Base-by-base conservation (phyloP, 2,329 filamentous ascomycete species). In the Colletotrichum chlorophyti region DNA sequence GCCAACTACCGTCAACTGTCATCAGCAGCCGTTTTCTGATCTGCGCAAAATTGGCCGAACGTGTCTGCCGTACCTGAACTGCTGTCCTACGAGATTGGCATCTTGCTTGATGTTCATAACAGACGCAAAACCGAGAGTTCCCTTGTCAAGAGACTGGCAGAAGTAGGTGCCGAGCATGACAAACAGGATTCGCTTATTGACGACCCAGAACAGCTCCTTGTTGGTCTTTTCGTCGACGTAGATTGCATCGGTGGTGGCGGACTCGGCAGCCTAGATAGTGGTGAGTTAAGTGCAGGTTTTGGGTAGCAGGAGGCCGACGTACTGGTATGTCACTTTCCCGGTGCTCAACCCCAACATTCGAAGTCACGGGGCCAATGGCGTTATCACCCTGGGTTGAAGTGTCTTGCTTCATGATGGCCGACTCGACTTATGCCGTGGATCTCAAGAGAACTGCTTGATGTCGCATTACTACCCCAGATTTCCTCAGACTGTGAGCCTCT, bases 101-200 rank as follows among this genome's bases (percentile, higher is more conserved):
- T 86, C 83, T 23, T 73, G 63, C 32, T 77, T 72, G 4, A 86
- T 68, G 24, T 81, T 81, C 62, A 83, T 85, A 5, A 83, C 78
- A 11, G 83, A 81, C 27, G 79, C 81, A 54, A 83, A 85, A 0
- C 37, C 45, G 2, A 68, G 58, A 7, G 66, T 70, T 8, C 67
- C 67, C 40, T 69, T 70, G 54, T 70, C 66, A 3, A 75, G 64
- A 77, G 37, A 49, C 66, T 70, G 74, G 53, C 65, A 73, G 67
- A 69, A 80, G 66, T 82, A 85, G 40, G 76, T 80, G 46, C 76
- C 79, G 46, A 79, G 70, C 66, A 82, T 79, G 65, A 80, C 82
- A 12, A 75, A 78, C 42, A 84, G 68, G 49, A 80, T 76, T 32
- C 75, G 72, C 38, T 78, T 76, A 68, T 85, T 83, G 57, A 75